A percentile compares a stretch with the other conserved stretches of the same genome.
phyloP scores from a whole-genome alignment of 176 grass and related monocot species.

The Neostapfia colusana region DNA sequence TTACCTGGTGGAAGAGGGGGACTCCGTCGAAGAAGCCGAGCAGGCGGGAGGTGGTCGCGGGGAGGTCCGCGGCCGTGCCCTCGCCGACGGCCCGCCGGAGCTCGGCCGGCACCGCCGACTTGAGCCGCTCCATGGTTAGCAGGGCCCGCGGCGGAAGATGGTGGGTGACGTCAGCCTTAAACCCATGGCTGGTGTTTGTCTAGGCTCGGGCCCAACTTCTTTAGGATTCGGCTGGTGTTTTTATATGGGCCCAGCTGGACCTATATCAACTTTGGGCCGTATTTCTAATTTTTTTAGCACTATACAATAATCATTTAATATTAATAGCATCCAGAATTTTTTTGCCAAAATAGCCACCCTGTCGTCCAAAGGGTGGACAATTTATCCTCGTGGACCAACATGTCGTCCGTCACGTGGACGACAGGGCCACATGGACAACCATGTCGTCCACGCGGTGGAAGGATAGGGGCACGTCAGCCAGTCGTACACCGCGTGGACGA shows the following conservation, averaged over 20 bases:
- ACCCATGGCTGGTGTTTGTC: neutral
- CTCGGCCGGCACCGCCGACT: slow-evolving; percentile 66
- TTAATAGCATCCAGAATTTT: too few relatives aligned
- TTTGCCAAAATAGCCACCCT: too few relatives aligned
- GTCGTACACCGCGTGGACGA: too few relatives aligned
- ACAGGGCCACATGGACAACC: too few relatives aligned
- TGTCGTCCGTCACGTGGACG: too few relatives aligned
- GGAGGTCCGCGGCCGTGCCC: slow-evolving; percentile 51
- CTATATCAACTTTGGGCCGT: neutral
- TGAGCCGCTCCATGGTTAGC: slow-evolving; percentile 68
- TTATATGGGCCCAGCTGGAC: neutral
- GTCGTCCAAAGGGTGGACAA: too few relatives aligned
- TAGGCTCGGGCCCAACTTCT: neutral
- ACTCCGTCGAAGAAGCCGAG: slow-evolving; percentile 54
- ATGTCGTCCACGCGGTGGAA: too few relatives aligned
- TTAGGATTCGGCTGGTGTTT: neutral
- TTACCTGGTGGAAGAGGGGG: slow-evolving; percentile 80
- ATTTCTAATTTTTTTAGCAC: too few relatives aligned
- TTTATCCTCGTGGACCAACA: too few relatives aligned
- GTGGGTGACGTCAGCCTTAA: slow-evolving; percentile 26
- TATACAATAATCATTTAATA: too few relatives aligned
- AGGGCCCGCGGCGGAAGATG: neutral
- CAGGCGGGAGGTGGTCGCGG: slow-evolving; percentile 46
- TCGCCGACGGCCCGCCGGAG: slow-evolving; percentile 66
- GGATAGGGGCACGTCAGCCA: too few relatives aligned